Conservation (phyloP, 2,329 filamentous ascomycete genomes). For the Aspergillus bombycis region DNA sequence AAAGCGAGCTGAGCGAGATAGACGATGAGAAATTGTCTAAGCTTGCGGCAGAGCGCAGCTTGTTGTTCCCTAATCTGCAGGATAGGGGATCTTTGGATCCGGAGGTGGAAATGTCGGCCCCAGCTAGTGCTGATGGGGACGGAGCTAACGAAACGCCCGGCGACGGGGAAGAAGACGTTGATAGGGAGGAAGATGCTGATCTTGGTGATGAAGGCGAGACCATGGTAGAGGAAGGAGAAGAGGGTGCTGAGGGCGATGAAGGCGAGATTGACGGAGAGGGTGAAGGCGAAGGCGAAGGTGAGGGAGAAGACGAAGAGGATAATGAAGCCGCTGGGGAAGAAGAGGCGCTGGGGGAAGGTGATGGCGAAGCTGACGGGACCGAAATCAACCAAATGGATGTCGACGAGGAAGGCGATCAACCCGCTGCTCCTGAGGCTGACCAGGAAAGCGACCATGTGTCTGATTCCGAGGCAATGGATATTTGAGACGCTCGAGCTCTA, state of each 20-base stretch:
- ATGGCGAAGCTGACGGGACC: constrained; percentile 12
- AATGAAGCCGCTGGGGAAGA: constrained; percentile 23
- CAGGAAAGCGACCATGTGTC: constrained; percentile 22
- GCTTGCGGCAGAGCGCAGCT: constrained; percentile 26
- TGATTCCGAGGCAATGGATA: constrained; percentile 16
- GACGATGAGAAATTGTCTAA: constrained; percentile 39
- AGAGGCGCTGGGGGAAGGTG: not conserved
- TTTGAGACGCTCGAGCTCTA: not conserved
- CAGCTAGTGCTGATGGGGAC: constrained; percentile 25
- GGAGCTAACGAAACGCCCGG: constrained; percentile 22
- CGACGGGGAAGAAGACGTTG: constrained; percentile 27
- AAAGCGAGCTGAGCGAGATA: constrained; percentile 70
- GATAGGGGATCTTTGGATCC: constrained; percentile 27
- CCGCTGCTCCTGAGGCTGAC: constrained; percentile 14
- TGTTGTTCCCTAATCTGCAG: constrained; percentile 30
- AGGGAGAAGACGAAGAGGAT: constrained; percentile 20
- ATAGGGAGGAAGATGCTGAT: constrained; percentile 19
- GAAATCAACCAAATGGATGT: constrained; percentile 16
- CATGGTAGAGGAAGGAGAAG: constrained; percentile 16
- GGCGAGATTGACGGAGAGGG: constrained; percentile 13
- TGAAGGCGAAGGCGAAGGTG: constrained; percentile 12
- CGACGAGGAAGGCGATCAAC: constrained; percentile 9
- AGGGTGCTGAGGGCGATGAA: constrained; percentile 12
- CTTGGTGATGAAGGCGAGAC: constrained; percentile 18
- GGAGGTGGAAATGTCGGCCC: constrained; percentile 30